These are phyloP conservation scores for Penicillium hesseltinei DNA, from an alignment of 2,329 filamentous ascomycete species.

Conservation along the genomic window DNA sequence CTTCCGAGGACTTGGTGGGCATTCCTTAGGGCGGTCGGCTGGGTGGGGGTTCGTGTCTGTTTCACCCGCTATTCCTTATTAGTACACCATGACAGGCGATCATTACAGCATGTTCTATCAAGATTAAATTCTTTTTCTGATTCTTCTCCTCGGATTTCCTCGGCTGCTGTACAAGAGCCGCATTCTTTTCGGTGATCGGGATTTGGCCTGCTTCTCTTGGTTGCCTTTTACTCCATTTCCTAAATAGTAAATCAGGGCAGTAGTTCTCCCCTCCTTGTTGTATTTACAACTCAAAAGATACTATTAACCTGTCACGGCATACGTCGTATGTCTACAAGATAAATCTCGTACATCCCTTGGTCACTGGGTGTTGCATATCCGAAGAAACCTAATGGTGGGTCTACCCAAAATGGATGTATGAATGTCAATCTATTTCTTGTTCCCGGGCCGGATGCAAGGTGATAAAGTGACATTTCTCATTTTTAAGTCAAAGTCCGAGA, in stretches of 20 bases:
- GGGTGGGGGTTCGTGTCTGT: conserved; percentile 7
- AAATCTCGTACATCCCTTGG: neutral
- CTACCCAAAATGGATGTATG: neutral
- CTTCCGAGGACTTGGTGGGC: conserved; percentile 10
- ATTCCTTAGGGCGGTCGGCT: conserved; percentile 8
- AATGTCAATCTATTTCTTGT: neutral
- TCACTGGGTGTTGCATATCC: neutral
- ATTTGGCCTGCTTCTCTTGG: conserved; percentile 1
- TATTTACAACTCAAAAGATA: neutral
- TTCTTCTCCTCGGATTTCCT: neutral
- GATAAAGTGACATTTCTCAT: conserved; percentile 1
- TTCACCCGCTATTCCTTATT: neutral
- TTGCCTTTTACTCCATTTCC: neutral
- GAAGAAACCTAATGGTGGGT: neutral
- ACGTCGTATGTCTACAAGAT: neutral
- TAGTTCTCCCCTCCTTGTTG: neutral
- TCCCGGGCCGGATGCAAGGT: neutral
- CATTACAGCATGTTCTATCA: conserved; percentile 1
- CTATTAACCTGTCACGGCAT: neutral
- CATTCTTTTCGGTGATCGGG: neutral
- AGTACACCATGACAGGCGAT: conserved; percentile 1
- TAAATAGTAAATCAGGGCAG: neutral
- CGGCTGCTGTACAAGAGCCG: conserved; percentile 3
- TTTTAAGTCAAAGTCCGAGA: neutral
- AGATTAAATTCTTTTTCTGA: neutral